These are phyloP conservation scores for Fusarium oxysporum DNA, from an alignment of 2,329 filamentous ascomycete species.

Conservation along the genomic window DNA sequence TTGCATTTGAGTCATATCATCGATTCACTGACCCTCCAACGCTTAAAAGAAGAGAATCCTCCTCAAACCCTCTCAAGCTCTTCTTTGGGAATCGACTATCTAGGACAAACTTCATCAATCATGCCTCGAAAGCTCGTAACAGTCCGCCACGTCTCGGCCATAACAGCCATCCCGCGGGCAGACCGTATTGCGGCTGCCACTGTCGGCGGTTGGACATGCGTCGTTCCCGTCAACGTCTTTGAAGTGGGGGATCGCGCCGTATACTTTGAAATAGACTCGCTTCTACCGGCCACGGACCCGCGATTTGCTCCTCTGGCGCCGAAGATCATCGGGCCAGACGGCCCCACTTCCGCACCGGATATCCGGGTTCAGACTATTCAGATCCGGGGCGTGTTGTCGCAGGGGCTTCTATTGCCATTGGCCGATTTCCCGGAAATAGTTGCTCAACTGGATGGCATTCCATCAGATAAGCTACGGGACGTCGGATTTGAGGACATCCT, in stretches of 20 bases:
- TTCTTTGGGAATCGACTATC: not conserved
- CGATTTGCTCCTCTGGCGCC: conserved; percentile 31
- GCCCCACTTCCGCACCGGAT: conserved; percentile 10
- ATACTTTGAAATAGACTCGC: conserved; percentile 42
- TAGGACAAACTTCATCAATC: not conserved
- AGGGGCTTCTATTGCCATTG: conserved; percentile 39
- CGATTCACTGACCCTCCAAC: not conserved
- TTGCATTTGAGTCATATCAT: conserved; percentile 24
- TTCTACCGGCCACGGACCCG: conserved; percentile 36
- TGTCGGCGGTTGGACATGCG: conserved; percentile 40
- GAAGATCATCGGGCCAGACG: not conserved
- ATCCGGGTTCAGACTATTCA: conserved; percentile 36
- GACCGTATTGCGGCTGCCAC: conserved; percentile 34
- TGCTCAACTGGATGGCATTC: not conserved
- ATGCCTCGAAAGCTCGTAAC: conserved; percentile 43
- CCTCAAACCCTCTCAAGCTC: not conserved
- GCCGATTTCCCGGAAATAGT: conserved; percentile 33
- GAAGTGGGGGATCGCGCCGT: conserved; percentile 29
- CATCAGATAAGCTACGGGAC: not conserved
- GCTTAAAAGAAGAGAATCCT: not conserved
- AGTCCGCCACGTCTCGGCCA: conserved; percentile 29
- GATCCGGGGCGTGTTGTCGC: conserved; percentile 36
- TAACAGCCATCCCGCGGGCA: conserved; percentile 35
- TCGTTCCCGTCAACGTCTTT: conserved; percentile 31
- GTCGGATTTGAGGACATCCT: conserved; percentile 37